Evolutionary conservation across 1,284 basidiomycete species (phyloP).

Genomic region (Porodaedalea pini): DNA sequence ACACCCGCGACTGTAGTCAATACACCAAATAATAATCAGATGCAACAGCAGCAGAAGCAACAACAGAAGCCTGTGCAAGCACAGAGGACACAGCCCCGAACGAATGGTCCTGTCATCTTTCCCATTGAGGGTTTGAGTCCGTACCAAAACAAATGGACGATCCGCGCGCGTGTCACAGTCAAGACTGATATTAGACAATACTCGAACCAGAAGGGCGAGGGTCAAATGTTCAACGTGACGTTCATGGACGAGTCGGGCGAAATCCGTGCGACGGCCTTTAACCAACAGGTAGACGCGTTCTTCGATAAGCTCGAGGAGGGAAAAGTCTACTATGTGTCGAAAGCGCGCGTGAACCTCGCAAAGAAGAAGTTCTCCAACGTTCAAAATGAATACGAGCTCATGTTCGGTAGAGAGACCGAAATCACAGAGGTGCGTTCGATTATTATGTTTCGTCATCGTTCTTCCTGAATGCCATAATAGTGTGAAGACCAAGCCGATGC

Average conservation of each 20-base stretch:
- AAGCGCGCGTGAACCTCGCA: conserved; percentile 89
- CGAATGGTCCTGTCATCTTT: conserved; percentile 43
- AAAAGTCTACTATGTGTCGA: conserved; percentile 90
- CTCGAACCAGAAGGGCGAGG: conserved; percentile 90
- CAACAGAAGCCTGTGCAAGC: conserved; percentile 19
- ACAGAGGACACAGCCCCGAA: conserved; percentile 27
- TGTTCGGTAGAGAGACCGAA: conserved; percentile 80
- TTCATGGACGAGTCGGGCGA: conserved; percentile 96
- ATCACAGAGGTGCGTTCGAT: conserved; percentile 63
- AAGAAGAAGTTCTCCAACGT: conserved; percentile 97
- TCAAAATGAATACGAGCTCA: conserved; percentile 92
- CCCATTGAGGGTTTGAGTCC: conserved; percentile 96
- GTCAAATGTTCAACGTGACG: conserved; percentile 91
- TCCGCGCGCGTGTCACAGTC: conserved; percentile 90
- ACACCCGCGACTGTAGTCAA: conserved; percentile 16
- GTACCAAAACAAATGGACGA: conserved; percentile 98
- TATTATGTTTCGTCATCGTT: conserved; percentile 7
- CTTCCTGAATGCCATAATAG: conserved; percentile 37
- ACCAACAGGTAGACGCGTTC: conserved; percentile 79
- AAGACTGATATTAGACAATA: conserved; percentile 90
- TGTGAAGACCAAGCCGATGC: conserved; percentile 74
- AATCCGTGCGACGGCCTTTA: conserved; percentile 91
- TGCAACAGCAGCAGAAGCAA: conserved; percentile 17
- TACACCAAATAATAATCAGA: conserved; percentile 4
- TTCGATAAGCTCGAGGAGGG: conserved; percentile 87